phyloP scores from a whole-genome alignment of 192 early-diverging fungal species.

The Coemansia biformis region DNA sequence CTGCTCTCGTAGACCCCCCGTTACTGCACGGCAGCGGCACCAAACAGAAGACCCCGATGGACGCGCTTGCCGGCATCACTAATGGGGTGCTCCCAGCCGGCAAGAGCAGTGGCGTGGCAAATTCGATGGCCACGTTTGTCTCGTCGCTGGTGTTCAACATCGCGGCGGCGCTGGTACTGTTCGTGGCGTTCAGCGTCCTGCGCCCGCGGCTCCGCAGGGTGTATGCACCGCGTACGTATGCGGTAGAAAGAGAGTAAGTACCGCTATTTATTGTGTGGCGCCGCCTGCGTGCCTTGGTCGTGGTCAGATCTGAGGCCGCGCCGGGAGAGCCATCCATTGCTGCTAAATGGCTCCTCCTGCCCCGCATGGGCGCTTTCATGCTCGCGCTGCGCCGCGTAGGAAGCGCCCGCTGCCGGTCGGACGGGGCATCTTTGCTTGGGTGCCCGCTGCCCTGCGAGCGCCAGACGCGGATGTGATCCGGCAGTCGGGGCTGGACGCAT shows the following conservation, averaged over 20 bases:
- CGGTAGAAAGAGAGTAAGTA: conserved; percentile 49
- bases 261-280: neutral
- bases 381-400: no score
- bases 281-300: no score
- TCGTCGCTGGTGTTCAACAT: conserved; percentile 68
- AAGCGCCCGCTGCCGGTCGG: conserved; percentile 53
- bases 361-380: no score
- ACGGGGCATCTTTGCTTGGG: conserved; percentile 56
- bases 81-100: no score
- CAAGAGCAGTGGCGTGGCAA: conserved; percentile 17
- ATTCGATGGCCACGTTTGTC: conserved; percentile 60
- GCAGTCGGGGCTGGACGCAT: conserved; percentile 67
- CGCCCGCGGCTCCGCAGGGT: conserved; percentile 60
- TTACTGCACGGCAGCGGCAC: no score
- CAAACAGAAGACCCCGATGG: no score
- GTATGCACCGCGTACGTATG: conserved; percentile 68
- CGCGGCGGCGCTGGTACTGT: conserved; percentile 48
- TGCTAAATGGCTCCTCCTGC: no score
- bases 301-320: no score
- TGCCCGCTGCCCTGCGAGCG: conserved; percentile 52
- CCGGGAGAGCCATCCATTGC: no score
- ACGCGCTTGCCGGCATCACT: neutral
- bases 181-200: conserved; percentile 60
- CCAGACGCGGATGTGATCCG: conserved; percentile 54
- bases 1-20: no score